Evolutionary conservation across 129 eudicot species (phyloP), one percentile per base, ranked within the genome.

Genomic region (Artemisia argyi): DNA sequence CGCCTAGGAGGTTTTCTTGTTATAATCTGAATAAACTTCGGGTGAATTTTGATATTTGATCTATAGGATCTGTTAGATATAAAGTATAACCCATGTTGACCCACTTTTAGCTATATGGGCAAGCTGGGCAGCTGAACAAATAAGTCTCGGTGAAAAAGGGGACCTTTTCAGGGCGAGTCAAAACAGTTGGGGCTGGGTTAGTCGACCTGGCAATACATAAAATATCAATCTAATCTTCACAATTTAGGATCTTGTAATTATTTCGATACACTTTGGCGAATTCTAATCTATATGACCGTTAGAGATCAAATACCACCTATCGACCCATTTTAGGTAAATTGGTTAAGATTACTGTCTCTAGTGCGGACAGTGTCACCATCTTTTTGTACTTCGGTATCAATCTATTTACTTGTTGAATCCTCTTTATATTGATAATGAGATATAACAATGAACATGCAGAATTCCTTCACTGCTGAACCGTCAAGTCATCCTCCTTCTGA

Each of bases 401-500:
- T 61, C 1, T 66, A 57, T 56, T 55, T 46, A 66, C 65, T 66
- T 67, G 3, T 46, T 53, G 22, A 32, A 15, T 51, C 48, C 26
- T 64, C 35, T 53, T 48, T 8, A 10, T 60, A 44, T 46, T 57
- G 46, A 47, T 73, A 76, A 51, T 51, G 42, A 66, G 62, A 30
- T 14, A 26, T 17, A 18, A 53, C 48, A 24, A 32, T 46, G 19
- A 62, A 35, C 42, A 44, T 85, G 90, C 86, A 88, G 96, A 82
- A 76, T 72, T 82, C 88, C 73, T 74, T 79, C 26, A 74, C 78
- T 51, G 78, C 63, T 26, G 88, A 82, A 20, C 89, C 84, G 61
- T 89, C 80, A 53, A 63, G 75, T 71, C 68, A 72, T 52, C 80
- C 74, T 66, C 55, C 67, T 24, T 75, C 82, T 44, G 87, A 68